Conservation (phyloP, 768 basidiomycete species). For the Trametes cinnabarina region DNA sequence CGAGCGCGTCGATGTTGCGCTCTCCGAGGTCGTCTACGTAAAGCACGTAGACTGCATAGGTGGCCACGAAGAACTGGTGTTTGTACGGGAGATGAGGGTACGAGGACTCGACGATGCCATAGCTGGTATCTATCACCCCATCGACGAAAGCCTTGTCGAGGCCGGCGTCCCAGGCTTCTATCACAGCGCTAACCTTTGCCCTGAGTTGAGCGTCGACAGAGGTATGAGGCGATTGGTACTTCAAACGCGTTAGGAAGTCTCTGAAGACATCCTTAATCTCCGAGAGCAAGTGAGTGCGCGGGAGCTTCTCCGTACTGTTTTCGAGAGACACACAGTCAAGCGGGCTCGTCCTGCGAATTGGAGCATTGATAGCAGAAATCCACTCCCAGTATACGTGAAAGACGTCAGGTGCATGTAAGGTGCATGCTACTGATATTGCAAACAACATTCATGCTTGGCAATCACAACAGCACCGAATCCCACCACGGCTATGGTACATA, state of each 20-base stretch:
- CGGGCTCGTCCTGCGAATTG: too few relatives aligned
- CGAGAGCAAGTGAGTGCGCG: too few relatives aligned
- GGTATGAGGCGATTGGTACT: background rate
- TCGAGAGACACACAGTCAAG: too few relatives aligned
- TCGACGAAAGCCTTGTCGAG: background rate
- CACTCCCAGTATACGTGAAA: too few relatives aligned
- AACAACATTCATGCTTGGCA: too few relatives aligned
- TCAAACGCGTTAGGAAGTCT: background rate
- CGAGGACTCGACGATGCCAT: background rate
- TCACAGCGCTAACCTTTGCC: background rate
- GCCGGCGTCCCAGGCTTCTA: background rate
- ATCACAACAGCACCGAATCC: too few relatives aligned
- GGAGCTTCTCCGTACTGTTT: too few relatives aligned
- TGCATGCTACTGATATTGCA: too few relatives aligned
- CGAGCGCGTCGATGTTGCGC: constrained; percentile 25
- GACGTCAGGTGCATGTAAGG: too few relatives aligned
- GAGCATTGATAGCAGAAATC: too few relatives aligned
- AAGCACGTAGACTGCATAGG: constrained; percentile 39
- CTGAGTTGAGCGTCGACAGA: background rate
- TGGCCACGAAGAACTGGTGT: constrained; percentile 35
- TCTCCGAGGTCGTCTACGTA: constrained; percentile 37
- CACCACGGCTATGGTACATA: too few relatives aligned
- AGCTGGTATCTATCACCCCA: background rate
- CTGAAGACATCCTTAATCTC: background rate
- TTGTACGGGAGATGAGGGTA: constrained; percentile 18